Base-by-base conservation (phyloP, 441 rosid genomes). In the Brassica hybrid region DNA sequence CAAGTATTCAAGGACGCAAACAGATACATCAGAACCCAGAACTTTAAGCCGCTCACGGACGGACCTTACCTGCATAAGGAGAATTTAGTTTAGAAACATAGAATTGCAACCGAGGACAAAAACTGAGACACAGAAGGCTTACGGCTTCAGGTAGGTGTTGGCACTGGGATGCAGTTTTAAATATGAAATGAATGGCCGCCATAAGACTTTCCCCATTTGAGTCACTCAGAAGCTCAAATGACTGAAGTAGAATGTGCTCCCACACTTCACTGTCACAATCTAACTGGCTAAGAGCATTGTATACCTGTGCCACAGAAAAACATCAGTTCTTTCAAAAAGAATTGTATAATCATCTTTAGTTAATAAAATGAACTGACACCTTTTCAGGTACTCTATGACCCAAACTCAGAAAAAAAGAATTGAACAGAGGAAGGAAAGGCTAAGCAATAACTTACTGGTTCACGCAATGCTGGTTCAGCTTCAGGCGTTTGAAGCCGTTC, bases 91-190 rank as follows among this genome's bases (percentile, higher is more conserved):
- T 60, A 80, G 12, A 57, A 71, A 81, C 60, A 69, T 19, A 1
- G 14, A 67, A 64, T 30, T 38, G 66, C 5, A 11, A 27, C 67
- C 56, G 17, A 62, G 21, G 11, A 43, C 32, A 14, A 59, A 69
- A 48, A 12, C 48, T 69, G 54, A 76, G 50, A 76, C 18, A 52
- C 30, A 21, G 73, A 76, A 73, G 76, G 77, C 90, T 74, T 90
- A 96, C 98, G 23, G 98, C 99, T 85, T 96, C 90, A 63, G 97
- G 93, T 79, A 96, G 92, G 83, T 88, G 91, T 80, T 91, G 95
- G 84, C 98, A 90, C 81, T 90, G 94, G 23, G 91, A 89, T 74
- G 98, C 98, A 77, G 97, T 91, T 83, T 91, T 96, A 81, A 91
- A 88, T 78, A 90, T 82, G 75, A 96, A 96, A 83, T 89, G 97